Conservation (phyloP, 2,329 filamentous ascomycete species). For the Phialocephala sp. region DNA sequence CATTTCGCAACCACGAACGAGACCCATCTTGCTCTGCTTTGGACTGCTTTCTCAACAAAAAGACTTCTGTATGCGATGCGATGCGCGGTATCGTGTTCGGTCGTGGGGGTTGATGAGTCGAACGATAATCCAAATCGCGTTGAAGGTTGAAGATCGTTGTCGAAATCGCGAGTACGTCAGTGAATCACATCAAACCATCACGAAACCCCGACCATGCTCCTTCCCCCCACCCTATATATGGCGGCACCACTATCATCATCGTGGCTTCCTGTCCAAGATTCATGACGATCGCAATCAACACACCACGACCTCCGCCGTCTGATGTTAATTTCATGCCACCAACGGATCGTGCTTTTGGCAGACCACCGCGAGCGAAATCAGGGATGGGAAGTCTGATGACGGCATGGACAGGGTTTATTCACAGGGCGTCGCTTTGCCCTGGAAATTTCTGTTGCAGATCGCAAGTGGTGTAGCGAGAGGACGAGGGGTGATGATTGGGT, state of each 20-base stretch:
- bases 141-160: background rate
- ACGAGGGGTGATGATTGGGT: slow-evolving; percentile 1
- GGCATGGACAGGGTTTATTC: background rate
- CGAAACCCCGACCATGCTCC: background rate
- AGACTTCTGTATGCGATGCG: background rate
- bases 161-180: background rate
- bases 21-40: slow-evolving; percentile 30
- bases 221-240: background rate
- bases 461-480: slow-evolving; percentile 1
- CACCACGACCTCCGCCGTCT: background rate
- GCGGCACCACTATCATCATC: background rate
- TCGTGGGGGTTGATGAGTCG: background rate
- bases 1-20: slow-evolving; percentile 31
- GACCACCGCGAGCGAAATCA: background rate
- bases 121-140: background rate
- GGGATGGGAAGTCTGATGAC: background rate
- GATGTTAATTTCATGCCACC: background rate
- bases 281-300: background rate
- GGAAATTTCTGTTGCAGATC: slow-evolving; percentile 7
- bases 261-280: slow-evolving; percentile 2
- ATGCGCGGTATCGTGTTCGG: background rate
- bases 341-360: background rate
- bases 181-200: slow-evolving; percentile 12
- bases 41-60: background rate
- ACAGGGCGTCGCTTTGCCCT: background rate